Base-by-base conservation (phyloP, 768 basidiomycete genomes). In the Tremella fuciformis region DNA sequence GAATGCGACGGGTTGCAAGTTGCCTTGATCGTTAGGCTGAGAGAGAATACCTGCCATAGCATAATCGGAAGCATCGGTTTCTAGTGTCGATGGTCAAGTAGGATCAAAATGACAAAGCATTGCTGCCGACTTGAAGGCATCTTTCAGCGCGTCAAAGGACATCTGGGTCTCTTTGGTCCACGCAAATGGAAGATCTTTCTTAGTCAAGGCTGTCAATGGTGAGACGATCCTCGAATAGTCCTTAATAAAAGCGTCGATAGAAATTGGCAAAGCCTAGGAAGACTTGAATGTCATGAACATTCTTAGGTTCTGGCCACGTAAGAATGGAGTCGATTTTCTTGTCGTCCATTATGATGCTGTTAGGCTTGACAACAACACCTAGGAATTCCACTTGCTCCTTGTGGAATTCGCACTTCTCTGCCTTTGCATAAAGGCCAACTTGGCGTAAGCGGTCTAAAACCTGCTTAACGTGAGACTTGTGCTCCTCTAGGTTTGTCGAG, bases 221-320 rank as follows among this genome's bases (percentile, higher is more conserved):
- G 19, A 13, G 8, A 69, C 67, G 73, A 79, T 78, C 11, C 67
- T 11, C 2, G 79, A 78, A 65, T 75, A 81, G 26, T 70, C 50
- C 13, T 52, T 42, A 15, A 82, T 79, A 67, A 82, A n/a, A 82
- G 0, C 76, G 55, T 1, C 77, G 57, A 50, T 82, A 83, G 59
- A 81, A 83, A 64, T 82, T 82, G 2, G 70, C 62, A 55, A 83
- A 81, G 2, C 80, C 80, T 0, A 82, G 57, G 67, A 82, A 83
- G 3, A 66, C 66, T 66, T 78, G 78, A 2, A 81, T 49, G 18
- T 81, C 70, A 25, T 70, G 70, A 13, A 76, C 55, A 8, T 54
- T 75, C 15, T 29, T 60, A 0, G 80, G 81, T 1, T 24, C 53
- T 0, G 77, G 80, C 81, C 81, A 82, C 0, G 75, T 59, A 0